These are phyloP conservation scores for Zasmidium angulare DNA, from an alignment of 2,329 filamentous ascomycete species.

Conservation along the genomic window DNA sequence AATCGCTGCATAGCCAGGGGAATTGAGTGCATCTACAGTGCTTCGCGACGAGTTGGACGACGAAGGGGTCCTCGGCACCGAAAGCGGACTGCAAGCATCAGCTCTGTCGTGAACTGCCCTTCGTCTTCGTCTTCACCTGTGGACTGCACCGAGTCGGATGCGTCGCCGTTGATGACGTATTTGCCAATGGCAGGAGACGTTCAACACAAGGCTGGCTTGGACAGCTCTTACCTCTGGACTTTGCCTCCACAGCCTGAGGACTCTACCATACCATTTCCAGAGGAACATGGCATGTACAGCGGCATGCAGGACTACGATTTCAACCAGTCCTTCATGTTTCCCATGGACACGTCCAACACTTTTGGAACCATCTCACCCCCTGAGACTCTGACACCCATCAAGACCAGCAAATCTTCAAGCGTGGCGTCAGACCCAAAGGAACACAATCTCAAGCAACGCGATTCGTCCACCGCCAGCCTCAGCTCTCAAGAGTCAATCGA, in stretches of 20 bases:
- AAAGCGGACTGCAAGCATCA: background rate
- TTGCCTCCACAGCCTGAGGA: background rate
- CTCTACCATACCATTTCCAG: background rate
- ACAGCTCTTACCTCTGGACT: background rate
- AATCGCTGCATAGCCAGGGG: constrained; percentile 20
- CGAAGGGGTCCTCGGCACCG: constrained; percentile 8
- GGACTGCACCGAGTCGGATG: background rate
- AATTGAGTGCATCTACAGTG: constrained; percentile 24
- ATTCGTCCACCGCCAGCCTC: background rate
- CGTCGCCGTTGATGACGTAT: background rate
- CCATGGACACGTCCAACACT: background rate
- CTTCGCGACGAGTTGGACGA: constrained; percentile 25
- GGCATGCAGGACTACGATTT: background rate
- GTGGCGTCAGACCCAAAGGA: background rate
- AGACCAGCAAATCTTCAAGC: background rate
- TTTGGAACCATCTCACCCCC: background rate
- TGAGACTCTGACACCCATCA: background rate
- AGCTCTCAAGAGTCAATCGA: background rate
- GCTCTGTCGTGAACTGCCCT: background rate
- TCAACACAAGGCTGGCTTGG: background rate
- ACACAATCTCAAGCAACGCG: background rate
- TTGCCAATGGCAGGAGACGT: no score
- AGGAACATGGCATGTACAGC: background rate
- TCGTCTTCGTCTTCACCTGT: background rate
- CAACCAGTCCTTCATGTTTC: background rate